Evolutionary conservation across 164 flowering plant species (phyloP).

Genomic region (Vitis rupestris): DNA sequence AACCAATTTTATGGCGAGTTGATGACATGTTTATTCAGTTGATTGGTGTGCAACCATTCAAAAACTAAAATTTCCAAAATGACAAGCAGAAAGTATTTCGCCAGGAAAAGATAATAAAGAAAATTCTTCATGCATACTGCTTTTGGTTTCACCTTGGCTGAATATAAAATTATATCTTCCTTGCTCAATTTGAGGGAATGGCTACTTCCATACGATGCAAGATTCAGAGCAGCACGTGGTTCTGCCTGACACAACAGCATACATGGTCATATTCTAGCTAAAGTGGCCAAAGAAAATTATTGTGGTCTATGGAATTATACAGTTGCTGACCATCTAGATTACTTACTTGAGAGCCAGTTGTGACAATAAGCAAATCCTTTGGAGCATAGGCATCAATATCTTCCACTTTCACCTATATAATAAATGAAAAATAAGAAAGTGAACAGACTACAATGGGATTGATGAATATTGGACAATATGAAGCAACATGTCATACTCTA

Average conservation of each 20-base stretch:
- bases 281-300: not conserved
- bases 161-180: slow-evolving; percentile 89
- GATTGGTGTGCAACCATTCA: too few species aligned
- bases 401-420: slow-evolving; percentile 83
- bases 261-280: slow-evolving; percentile 27
- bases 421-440: not conserved
- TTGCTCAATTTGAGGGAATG: slow-evolving; percentile 84
- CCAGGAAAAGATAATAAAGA: too few species aligned
- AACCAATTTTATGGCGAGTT: too few species aligned
- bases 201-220: slow-evolving; percentile 94
- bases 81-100: too few species aligned
- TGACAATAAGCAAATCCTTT: slow-evolving; percentile 89
- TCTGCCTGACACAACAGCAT: slow-evolving; percentile 82
- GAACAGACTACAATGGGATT: not conserved
- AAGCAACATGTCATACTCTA: too few species aligned
- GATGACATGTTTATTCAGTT: too few species aligned
- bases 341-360: slow-evolving; percentile 99
- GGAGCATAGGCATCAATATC: slow-evolving; percentile 96
- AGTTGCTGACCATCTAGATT: slow-evolving; percentile 3
- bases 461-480: too few species aligned
- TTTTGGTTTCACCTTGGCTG: slow-evolving; percentile 78
- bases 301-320: not conserved
- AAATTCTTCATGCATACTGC: too few species aligned
- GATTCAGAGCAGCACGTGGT: slow-evolving; percentile 98
- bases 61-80: too few species aligned